Conservation (phyloP, 208 protist genomes). For the Crithidia brevicula region DNA sequence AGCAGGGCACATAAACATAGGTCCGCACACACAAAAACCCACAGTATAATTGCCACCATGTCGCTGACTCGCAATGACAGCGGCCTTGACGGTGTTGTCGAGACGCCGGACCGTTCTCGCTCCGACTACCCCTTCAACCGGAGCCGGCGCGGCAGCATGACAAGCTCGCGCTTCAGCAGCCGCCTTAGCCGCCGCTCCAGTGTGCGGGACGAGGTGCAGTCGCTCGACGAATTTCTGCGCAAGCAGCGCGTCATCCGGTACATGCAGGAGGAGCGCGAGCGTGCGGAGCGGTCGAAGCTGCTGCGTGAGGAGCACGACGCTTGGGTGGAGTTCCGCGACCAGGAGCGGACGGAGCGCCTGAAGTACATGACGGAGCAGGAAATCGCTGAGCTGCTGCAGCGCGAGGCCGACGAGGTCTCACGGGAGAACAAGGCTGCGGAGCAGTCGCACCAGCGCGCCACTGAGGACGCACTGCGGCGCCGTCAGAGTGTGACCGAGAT, state of each 20-base stretch:
- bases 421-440: constrained; percentile 46
- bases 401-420: constrained; percentile 59
- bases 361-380: constrained; percentile 78
- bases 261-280: constrained; percentile 87
- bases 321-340: constrained; percentile 69
- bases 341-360: constrained; percentile 73
- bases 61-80: constrained; percentile 1
- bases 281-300: constrained; percentile 61
- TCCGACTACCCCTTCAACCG: constrained; percentile 31
- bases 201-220: constrained; percentile 76
- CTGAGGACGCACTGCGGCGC: constrained; percentile 44
- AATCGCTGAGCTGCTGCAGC: constrained; percentile 64
- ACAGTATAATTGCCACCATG: neutral
- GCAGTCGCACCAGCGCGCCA: constrained; percentile 35
- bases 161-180: constrained; percentile 66
- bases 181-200: constrained; percentile 72
- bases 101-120: constrained; percentile 34
- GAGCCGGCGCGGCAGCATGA: constrained; percentile 51
- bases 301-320: constrained; percentile 76
- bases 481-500: constrained; percentile 30
- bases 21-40: neutral
- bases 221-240: constrained; percentile 75
- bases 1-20: neutral
- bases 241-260: constrained; percentile 88
- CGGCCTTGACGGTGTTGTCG: constrained; percentile 1